These are phyloP conservation scores for Cercospora brassicicola DNA, from an alignment of 2,329 filamentous ascomycete species.

Conservation along the genomic window DNA sequence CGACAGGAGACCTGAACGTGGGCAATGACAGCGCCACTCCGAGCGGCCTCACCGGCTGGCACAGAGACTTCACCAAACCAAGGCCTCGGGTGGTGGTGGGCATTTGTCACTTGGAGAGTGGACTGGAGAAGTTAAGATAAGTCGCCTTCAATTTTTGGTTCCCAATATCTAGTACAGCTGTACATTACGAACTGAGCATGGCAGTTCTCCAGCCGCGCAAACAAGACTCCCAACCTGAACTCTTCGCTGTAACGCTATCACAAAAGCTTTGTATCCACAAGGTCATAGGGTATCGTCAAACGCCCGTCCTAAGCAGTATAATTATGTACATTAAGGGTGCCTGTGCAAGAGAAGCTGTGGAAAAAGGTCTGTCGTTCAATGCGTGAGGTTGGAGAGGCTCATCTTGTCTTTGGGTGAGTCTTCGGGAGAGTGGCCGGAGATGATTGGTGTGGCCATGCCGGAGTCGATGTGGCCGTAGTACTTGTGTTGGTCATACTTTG, in stretches of 20 bases:
- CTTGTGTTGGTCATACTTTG: slow-evolving; percentile 26
- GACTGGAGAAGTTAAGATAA: not conserved
- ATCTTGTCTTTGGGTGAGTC: slow-evolving; percentile 43
- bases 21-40: not conserved
- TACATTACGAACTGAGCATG: slow-evolving; percentile 1
- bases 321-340: slow-evolving; percentile 9
- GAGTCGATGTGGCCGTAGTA: slow-evolving; percentile 31
- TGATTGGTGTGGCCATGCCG: slow-evolving; percentile 33
- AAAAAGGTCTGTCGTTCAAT: slow-evolving; percentile 25
- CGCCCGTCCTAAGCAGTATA: slow-evolving; percentile 5
- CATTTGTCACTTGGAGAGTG: not conserved
- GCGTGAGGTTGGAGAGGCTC: slow-evolving; percentile 42
- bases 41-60: not conserved
- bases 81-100: not conserved
- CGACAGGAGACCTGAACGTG: not conserved
- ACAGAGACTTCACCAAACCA: not conserved
- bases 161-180: not conserved
- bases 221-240: slow-evolving; percentile 4
- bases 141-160: not conserved
- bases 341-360: slow-evolving; percentile 17
- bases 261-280: slow-evolving; percentile 5
- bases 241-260: slow-evolving; percentile 21
- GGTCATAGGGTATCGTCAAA: slow-evolving; percentile 18
- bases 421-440: slow-evolving; percentile 32
- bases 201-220: not conserved